Base-by-base conservation (phyloP, 768 basidiomycete genomes). In the Xerocomus potaroensis region DNA sequence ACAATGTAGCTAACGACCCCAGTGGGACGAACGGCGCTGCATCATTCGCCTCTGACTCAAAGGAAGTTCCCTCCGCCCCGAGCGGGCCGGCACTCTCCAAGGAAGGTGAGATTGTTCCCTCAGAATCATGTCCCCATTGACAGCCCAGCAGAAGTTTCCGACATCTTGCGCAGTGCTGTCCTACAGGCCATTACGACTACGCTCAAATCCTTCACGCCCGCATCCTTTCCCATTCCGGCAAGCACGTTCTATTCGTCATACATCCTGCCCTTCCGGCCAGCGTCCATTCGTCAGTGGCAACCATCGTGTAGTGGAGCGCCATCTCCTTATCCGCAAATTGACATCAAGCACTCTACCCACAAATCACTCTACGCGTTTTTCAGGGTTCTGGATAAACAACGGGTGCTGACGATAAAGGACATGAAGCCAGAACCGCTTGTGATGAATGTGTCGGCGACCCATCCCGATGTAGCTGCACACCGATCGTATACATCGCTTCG, bases 321-420 rank as follows among this genome's bases (percentile, higher is more conserved):
- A 53, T 63, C 61, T 12, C 72, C 54, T 50, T 72, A 66, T 30
- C 77, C 58, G 36, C 73, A 50, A 33, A 76, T 87, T 48, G 87
- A 78, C 54, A 84, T 94, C 63, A 91, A 87, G 55, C 75, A 83
- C 9, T 91, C 89, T 1, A 75, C 76, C 2, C 78, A 83, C 70
- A 96, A 93, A 66, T 88, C 89, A 9, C 73, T 94, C 16, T 76
- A 83, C 2, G 75, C 83, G 1, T 93, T 95, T 70, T 73, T 96
- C 57, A 92, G 87, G 62, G 59, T 77, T 15, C 72, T 77, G 15
- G 87, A 90, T 50, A 94, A 94, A 61, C 78, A 81, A 8, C 76
- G 76, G 0, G 63, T 96, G 19, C 58, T 95, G 30, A 80, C 80
- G 11, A 70, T 85, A 19, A 96, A 95, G 60, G 75, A 84, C 18